phyloP scores from a whole-genome alignment of 225 moss, liverwort and hornwort species.

The Physcomitrium patens region DNA sequence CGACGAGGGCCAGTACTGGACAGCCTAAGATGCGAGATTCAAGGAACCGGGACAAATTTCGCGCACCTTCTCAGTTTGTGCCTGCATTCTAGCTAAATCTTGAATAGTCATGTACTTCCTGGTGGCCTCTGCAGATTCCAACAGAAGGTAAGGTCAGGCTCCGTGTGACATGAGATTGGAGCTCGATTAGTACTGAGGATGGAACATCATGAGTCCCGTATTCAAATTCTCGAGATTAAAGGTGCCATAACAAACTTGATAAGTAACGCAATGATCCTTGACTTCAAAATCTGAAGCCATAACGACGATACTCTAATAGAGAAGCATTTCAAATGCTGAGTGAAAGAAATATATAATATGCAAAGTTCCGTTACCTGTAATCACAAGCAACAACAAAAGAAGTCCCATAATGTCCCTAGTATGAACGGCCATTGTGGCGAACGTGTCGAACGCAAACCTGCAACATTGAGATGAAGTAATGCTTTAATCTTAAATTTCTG shows the following conservation, averaged over 20 bases:
- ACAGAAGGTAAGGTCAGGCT: not conserved
- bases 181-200: not conserved
- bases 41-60: not conserved
- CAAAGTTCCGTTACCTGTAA: slow-evolving; percentile 38
- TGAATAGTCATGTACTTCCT: slow-evolving; percentile 61
- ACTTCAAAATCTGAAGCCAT: too few relatives aligned
- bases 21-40: too few relatives aligned
- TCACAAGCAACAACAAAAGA: slow-evolving; percentile 49
- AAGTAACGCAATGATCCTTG: too few relatives aligned
- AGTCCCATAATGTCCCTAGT: slow-evolving; percentile 57
- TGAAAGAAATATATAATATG: too few relatives aligned
- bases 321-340: too few relatives aligned
- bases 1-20: too few relatives aligned
- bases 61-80: slow-evolving; percentile 54
- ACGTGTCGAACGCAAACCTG: not conserved
- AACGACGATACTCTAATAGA: too few relatives aligned
- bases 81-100: slow-evolving; percentile 53
- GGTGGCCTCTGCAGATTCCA: slow-evolving; percentile 43
- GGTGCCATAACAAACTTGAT: too few relatives aligned
- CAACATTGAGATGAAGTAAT: not conserved
- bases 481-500: not conserved
- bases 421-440: slow-evolving; percentile 42
- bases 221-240: too few relatives aligned
- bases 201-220: not conserved
- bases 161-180: not conserved